Percentiles rank a stretch among this genome's conserved stretches.
These are phyloP conservation scores for Pythium sukuiense DNA, from an alignment of 352 stramenopile species.

Conservation along the genomic window DNA sequence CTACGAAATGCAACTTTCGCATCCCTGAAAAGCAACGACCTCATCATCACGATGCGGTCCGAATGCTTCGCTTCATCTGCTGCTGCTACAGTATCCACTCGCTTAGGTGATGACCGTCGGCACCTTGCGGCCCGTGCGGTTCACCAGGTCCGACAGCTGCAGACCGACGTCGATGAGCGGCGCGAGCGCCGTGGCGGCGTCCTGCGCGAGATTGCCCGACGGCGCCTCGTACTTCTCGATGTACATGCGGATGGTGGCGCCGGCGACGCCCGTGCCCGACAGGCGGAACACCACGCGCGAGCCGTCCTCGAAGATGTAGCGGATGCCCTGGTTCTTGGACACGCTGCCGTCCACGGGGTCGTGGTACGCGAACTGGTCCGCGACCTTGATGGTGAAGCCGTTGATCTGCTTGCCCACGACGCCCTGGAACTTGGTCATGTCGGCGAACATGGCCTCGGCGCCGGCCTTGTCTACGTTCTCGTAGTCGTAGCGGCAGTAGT, in stretches of 20 bases:
- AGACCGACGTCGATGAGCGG: constrained; percentile 93
- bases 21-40: neutral
- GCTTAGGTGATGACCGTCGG: constrained; percentile 98
- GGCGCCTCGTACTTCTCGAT: constrained; percentile 98
- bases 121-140: constrained; percentile 91
- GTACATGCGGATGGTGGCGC: constrained; percentile 99
- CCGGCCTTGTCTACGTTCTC: constrained; percentile 95
- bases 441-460: constrained; percentile 73
- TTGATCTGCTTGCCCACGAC: constrained; percentile 68
- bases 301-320: constrained; percentile 94
- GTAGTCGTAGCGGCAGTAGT: constrained; percentile 99
- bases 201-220: constrained; percentile 82
- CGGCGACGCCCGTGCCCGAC: constrained; percentile 96
- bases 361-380: constrained; percentile 98
- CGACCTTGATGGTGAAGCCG: constrained; percentile 80
- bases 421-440: constrained; percentile 69
- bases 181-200: constrained; percentile 75
- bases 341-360: constrained; percentile 97
- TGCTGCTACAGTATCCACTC: neutral
- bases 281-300: constrained; percentile 97
- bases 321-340: constrained; percentile 96
- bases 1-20: neutral
- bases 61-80: neutral
- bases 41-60: neutral
- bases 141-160: constrained; percentile 90